A percentile compares a stretch with the other conserved stretches of the same genome.
phyloP scores from a whole-genome alignment of 2,329 filamentous ascomycete genomes.

The Scedosporium boydii region DNA sequence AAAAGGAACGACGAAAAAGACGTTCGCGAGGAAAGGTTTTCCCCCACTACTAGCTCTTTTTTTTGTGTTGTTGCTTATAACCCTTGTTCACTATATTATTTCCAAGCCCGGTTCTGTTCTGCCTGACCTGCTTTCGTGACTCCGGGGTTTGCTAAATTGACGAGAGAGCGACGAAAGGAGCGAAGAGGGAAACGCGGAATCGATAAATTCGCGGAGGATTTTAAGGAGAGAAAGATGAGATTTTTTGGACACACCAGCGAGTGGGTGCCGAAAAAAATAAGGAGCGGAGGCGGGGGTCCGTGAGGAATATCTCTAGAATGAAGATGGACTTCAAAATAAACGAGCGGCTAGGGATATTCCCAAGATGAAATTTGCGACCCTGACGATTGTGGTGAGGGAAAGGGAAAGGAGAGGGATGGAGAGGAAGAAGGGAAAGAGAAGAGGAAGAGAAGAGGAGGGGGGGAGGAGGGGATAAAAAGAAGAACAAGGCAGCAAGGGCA shows the following conservation, averaged over 20 bases:
- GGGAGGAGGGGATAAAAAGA: neutral
- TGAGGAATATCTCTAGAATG: conserved; percentile 7
- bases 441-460: neutral
- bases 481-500: neutral
- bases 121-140: neutral
- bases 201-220: neutral
- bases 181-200: neutral
- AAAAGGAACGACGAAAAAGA: neutral
- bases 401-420: neutral
- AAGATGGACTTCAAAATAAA: neutral
- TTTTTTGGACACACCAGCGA: neutral
- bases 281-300: conserved; percentile 4
- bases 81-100: neutral
- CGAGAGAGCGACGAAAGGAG: neutral
- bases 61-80: neutral
- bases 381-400: neutral
- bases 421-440: neutral
- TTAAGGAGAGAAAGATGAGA: neutral
- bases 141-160: neutral
- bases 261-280: neutral
- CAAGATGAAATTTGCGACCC: conserved; percentile 4
- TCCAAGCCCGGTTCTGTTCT: neutral
- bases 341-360: conserved; percentile 7
- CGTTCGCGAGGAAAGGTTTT: neutral
- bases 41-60: neutral